A percentile compares a stretch with the other conserved stretches of the same genome.
phyloP scores from a whole-genome alignment of 2,329 filamentous ascomycete genomes.

The Trichoderma oligosporum region DNA sequence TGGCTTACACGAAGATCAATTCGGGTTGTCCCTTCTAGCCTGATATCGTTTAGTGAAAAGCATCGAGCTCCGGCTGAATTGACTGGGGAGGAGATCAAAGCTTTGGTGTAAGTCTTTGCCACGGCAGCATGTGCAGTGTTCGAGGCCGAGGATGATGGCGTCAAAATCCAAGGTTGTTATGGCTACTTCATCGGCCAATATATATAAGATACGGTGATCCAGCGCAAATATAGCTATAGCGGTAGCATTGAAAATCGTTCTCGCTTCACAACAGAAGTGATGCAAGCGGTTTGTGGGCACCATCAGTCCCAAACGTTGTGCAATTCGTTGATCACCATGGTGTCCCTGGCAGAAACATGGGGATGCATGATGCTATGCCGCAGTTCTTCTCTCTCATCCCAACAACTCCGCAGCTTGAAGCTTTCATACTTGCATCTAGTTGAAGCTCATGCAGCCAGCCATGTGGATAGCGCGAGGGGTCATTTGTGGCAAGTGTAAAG shows the following conservation, averaged over 20 bases:
- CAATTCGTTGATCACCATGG: neutral
- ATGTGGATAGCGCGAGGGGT: neutral
- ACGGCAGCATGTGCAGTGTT: neutral
- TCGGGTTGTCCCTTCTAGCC: neutral
- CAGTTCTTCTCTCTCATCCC: neutral
- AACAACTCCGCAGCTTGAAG: neutral
- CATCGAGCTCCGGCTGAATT: neutral
- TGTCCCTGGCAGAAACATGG: neutral
- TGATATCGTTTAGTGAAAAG: neutral
- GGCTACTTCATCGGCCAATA: neutral
- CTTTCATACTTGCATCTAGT: neutral
- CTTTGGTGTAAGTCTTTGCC: neutral
- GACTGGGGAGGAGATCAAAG: neutral
- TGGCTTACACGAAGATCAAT: neutral
- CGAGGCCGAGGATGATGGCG: neutral
- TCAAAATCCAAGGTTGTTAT: neutral
- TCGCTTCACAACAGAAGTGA: neutral
- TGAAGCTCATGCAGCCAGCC: neutral
- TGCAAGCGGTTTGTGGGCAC: neutral
- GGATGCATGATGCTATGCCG: neutral
- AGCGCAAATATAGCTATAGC: neutral
- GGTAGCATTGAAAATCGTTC: conserved; percentile 6
- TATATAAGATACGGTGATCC: conserved; percentile 1
- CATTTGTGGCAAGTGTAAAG: neutral
- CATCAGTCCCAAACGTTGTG: neutral